phyloP scores from a whole-genome alignment of 805 yeast genomes.

The Sungouiozyma ichnusensis region DNA sequence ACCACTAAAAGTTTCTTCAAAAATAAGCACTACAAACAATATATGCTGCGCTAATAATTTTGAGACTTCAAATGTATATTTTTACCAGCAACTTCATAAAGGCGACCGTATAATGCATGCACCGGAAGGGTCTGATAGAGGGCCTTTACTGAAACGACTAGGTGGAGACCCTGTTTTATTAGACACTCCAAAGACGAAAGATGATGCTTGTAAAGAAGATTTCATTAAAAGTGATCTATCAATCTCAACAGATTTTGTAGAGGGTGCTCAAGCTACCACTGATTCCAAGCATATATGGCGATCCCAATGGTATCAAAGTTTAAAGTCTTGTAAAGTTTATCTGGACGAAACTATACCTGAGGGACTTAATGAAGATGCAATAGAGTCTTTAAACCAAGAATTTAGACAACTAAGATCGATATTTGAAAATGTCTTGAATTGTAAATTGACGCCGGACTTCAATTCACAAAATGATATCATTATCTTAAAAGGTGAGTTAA shows the following conservation, averaged over 20 bases:
- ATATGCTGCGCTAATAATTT: slow-evolving; percentile 21
- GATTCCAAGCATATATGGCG: slow-evolving; percentile 8
- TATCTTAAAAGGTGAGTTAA: not conserved
- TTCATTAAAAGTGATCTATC: slow-evolving; percentile 1
- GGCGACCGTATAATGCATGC: slow-evolving; percentile 11
- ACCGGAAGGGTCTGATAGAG: slow-evolving; percentile 4
- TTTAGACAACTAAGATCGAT: not conserved
- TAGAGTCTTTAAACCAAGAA: not conserved
- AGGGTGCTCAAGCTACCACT: not conserved
- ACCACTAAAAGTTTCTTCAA: slow-evolving; percentile 9
- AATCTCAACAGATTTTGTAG: not conserved
- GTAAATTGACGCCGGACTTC: not conserved
- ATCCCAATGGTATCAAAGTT: slow-evolving; percentile 7
- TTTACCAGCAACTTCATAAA: slow-evolving; percentile 18
- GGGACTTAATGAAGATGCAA: not conserved
- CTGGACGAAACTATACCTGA: slow-evolving; percentile 2
- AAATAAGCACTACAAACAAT: slow-evolving; percentile 22
- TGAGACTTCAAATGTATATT: slow-evolving; percentile 16
- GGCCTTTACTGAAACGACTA: not conserved
- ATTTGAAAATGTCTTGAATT: not conserved
- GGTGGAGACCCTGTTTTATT: not conserved
- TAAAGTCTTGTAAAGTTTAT: slow-evolving; percentile 6
- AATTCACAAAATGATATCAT: not conserved
- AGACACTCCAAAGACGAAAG: not conserved
- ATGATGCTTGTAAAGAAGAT: not conserved